Evolutionary conservation across 495 filamentous ascomycete genomes (phyloP).

Genomic region (Chaetomium tenue): DNA sequence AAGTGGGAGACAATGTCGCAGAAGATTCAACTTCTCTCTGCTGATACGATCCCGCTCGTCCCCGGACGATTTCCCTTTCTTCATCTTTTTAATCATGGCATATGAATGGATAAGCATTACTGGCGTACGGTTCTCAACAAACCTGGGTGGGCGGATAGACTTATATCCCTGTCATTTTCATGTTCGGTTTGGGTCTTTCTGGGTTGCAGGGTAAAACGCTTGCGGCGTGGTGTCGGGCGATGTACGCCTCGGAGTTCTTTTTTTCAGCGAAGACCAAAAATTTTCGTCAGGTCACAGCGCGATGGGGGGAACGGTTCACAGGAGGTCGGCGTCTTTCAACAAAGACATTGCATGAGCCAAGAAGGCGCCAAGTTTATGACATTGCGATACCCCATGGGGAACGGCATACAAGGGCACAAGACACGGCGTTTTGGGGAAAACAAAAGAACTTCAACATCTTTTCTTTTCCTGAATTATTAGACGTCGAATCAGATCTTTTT

Average conservation of each 20-base stretch:
- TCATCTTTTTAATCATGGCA: constrained; percentile 27
- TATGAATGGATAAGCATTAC: constrained; percentile 34
- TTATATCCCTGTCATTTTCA: constrained; percentile 35
- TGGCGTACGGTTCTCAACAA: constrained; percentile 47
- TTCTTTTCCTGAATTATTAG: constrained; percentile 40
- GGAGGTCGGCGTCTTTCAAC: constrained; percentile 44
- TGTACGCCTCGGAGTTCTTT: constrained; percentile 27
- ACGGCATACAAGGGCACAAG: constrained; percentile 36
- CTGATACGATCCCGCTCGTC: constrained; percentile 33
- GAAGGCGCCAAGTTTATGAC: constrained; percentile 34
- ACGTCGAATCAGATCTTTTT: constrained; percentile 37
- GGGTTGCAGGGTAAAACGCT: constrained; percentile 22
- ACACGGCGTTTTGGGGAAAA: constrained; percentile 45
- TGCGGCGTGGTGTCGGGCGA: constrained; percentile 20
- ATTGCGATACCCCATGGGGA: constrained; percentile 39
- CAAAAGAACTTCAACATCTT: constrained; percentile 51
- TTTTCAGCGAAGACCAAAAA: constrained; percentile 28
- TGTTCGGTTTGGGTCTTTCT: constrained; percentile 22
- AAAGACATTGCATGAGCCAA: constrained; percentile 43
- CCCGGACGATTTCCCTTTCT: constrained; percentile 23
- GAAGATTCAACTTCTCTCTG: constrained; percentile 42
- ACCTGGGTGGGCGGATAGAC: constrained; percentile 40
- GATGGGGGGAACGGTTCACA: constrained; percentile 17
- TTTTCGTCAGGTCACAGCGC: constrained; percentile 24
- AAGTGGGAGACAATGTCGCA: constrained; percentile 45